Evolutionary conservation across 495 filamentous ascomycete genomes (phyloP).

Genomic region (Penicillium diatomitis): DNA sequence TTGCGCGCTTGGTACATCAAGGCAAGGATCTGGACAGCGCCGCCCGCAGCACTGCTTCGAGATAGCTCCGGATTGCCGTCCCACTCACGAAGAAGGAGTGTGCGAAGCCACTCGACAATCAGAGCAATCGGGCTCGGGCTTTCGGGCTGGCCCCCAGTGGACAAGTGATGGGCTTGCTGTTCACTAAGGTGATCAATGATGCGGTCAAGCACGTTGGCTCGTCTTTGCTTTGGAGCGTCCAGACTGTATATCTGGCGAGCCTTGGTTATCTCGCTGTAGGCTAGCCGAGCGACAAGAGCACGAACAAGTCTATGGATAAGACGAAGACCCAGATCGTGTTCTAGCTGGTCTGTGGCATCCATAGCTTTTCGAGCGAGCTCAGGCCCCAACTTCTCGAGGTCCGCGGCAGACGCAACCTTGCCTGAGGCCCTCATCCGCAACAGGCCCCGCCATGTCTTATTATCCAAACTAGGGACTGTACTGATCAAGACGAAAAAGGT

Average conservation of each 20-base stretch:
- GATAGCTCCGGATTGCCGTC: slow-evolving; percentile 61
- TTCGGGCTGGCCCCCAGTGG: slow-evolving; percentile 23
- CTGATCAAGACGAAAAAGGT: slow-evolving; percentile 49
- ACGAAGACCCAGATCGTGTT: slow-evolving; percentile 51
- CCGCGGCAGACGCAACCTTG: slow-evolving; percentile 38
- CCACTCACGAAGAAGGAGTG: slow-evolving; percentile 69
- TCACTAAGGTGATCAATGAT: slow-evolving; percentile 33
- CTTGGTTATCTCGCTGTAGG: slow-evolving; percentile 44
- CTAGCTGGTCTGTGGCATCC: slow-evolving; percentile 43
- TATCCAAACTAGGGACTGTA: slow-evolving; percentile 36
- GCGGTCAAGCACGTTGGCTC: slow-evolving; percentile 27
- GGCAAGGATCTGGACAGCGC: slow-evolving; percentile 64
- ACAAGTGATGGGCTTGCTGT: slow-evolving; percentile 19
- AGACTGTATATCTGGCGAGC: slow-evolving; percentile 27
- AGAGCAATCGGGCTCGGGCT: slow-evolving; percentile 35
- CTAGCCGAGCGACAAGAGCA: slow-evolving; percentile 42
- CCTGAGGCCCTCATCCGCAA: slow-evolving; percentile 45
- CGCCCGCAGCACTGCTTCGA: slow-evolving; percentile 57
- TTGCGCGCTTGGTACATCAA: slow-evolving; percentile 59
- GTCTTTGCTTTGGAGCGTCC: slow-evolving; percentile 23
- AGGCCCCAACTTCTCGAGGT: slow-evolving; percentile 27
- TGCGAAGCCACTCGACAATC: slow-evolving; percentile 73
- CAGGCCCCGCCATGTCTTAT: slow-evolving; percentile 41
- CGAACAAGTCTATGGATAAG: slow-evolving; percentile 45
- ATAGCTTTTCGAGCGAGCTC: slow-evolving; percentile 22